Conservation (phyloP, 768 basidiomycete genomes). For the Pholiota microspora region DNA sequence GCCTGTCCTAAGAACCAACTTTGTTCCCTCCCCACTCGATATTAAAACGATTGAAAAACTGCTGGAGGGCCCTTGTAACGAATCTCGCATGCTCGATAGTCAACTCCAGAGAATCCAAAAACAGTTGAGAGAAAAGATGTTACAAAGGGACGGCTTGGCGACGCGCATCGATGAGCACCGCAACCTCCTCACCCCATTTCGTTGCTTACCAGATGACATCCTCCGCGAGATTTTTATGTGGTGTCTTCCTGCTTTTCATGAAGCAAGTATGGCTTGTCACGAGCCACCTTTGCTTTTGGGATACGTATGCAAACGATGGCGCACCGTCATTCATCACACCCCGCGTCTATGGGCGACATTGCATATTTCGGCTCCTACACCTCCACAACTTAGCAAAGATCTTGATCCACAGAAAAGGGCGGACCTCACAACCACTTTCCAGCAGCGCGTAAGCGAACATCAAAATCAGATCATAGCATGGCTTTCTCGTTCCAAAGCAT, state of each 20-base stretch:
- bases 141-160: background rate
- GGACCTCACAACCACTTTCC: background rate
- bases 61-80: background rate
- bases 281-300: background rate
- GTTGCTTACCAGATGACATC: background rate
- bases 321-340: background rate
- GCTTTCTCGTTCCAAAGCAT: background rate
- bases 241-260: background rate
- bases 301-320: background rate
- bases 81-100: background rate
- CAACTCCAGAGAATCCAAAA: background rate
- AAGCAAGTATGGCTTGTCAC: background rate
- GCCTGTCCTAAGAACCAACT: background rate
- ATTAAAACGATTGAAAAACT: background rate
- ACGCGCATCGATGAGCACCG: background rate
- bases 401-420: background rate
- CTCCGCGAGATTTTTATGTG: background rate
- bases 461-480: background rate
- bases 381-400: background rate
- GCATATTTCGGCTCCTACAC: background rate
- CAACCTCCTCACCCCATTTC: background rate
- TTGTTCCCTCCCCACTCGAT: background rate
- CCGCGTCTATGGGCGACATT: background rate
- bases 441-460: background rate
- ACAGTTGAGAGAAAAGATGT: background rate